phyloP scores from a whole-genome alignment of 2,329 filamentous ascomycete genomes.

The Bertia moriformis region DNA sequence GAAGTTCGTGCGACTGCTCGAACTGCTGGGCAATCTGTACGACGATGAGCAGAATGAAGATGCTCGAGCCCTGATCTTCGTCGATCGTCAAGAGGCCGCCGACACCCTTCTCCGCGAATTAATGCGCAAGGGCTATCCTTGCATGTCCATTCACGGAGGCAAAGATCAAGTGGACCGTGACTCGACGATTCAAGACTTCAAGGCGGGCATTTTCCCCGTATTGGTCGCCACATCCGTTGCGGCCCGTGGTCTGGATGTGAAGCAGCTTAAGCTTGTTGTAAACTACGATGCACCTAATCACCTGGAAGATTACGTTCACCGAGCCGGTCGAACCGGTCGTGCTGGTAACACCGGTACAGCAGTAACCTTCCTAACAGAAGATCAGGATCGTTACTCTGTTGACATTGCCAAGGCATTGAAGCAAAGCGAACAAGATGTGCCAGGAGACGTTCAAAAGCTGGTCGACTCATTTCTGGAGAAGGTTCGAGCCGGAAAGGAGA shows the following conservation, averaged over 20 bases:
- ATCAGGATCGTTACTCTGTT: conserved; percentile 79
- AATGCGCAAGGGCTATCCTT: conserved; percentile 73
- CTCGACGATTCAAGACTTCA: conserved; percentile 85
- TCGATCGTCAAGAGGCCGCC: conserved; percentile 80
- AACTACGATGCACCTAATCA: conserved; percentile 93
- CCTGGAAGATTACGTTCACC: conserved; percentile 90
- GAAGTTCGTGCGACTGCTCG: conserved; percentile 73
- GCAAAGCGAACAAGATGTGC: conserved; percentile 74
- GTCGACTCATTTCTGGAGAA: conserved; percentile 69
- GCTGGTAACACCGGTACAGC: conserved; percentile 90
- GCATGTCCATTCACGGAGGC: conserved; percentile 85
- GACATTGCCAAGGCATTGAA: conserved; percentile 85
- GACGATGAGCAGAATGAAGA: conserved; percentile 62
- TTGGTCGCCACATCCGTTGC: conserved; percentile 91
- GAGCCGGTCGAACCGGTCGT: conserved; percentile 81
- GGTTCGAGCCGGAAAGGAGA: conserved; percentile 86
- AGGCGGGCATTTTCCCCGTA: conserved; percentile 75
- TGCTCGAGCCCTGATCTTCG: conserved; percentile 76
- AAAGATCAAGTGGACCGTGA: conserved; percentile 90
- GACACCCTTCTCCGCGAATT: conserved; percentile 67
- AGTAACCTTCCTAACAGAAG: conserved; percentile 81
- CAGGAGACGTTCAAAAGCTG: conserved; percentile 53
- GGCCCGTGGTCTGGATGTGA: conserved; percentile 86
- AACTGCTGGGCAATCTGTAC: conserved; percentile 77
- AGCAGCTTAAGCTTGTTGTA: conserved; percentile 86